Conservation (phyloP, 176 grass and related monocot genomes). For the Zea luxurians region DNA sequence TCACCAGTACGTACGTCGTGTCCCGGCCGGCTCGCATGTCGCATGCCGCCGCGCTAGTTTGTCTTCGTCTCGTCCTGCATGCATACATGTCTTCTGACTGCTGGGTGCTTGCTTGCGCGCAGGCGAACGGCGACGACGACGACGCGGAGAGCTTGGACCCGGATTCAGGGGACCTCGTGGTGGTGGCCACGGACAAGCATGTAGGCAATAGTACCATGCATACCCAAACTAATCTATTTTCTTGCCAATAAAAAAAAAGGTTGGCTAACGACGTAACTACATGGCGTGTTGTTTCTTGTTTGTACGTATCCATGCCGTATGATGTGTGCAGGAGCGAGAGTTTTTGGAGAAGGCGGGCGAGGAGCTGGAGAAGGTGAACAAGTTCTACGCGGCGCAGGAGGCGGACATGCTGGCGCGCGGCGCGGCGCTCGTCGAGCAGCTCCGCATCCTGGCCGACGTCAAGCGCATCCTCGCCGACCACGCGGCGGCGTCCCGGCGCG, state of each 20-base stretch:
- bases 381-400: constrained; percentile 66
- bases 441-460: constrained; percentile 71
- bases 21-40: too few species aligned
- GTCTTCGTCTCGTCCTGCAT: too few species aligned
- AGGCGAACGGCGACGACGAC: not conserved
- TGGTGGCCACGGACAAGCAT: constrained; percentile 50
- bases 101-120: too few species aligned
- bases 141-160: constrained; percentile 49
- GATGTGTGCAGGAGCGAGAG: constrained; percentile 30
- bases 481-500: constrained; percentile 34
- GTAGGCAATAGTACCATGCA: constrained; percentile 24
- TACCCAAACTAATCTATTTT: too few species aligned
- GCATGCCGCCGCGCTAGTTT: too few species aligned
- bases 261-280: too few species aligned
- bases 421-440: constrained; percentile 62
- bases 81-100: too few species aligned
- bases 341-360: constrained; percentile 69
- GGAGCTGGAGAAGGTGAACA: constrained; percentile 83
- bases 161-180: constrained; percentile 56
- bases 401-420: constrained; percentile 61
- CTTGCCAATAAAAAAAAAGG: too few species aligned
- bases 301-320: too few species aligned
- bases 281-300: too few species aligned
- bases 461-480: constrained; percentile 71
- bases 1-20: constrained; percentile 8